Evolutionary conservation across 164 flowering plant genomes (phyloP), one percentile per base, ranked within the genome.

Genomic region (Annona squamosa): DNA sequence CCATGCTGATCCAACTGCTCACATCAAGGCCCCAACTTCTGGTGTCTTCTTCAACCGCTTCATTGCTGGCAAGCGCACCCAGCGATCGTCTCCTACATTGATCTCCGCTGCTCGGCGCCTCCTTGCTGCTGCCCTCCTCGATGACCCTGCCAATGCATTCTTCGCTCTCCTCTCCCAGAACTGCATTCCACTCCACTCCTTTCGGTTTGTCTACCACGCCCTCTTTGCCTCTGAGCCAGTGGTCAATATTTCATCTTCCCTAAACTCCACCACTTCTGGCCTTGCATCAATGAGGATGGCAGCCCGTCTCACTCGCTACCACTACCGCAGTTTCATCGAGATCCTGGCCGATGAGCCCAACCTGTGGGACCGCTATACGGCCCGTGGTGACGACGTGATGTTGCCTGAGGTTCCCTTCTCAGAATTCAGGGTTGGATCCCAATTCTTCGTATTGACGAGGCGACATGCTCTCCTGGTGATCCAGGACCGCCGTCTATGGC

Each of bases 41-140:
- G 87, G 86, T 2, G 83, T 90, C 1, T 90, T 91, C 73, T 2
- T 43, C 1, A 79, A 76, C 71, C 81, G 87, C 0, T 80, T 91
- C 76, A 90, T 96, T 59, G 45, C 84, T 1, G 80, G 87, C 2
- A 90, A 87, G 76, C 78, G 82, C 13, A 96, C 99, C n/a, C 82
- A 78, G 48, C 88, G 99, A 4, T 89, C 89, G 4, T 88, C 99
- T 4, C 85, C 99, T 0, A 85, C 95, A 0, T 82, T 96, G 0
- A 90, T 96, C 71, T 87, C 98, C 56, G 99, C 99, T 62, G 86
- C 91, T 0, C 89, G 97, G 17, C 83, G 99, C 7, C 88, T 93
- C 48, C 83, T 96, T 47, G 98, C 99, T 17, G 83, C 89, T 42
- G 98, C 98, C 0, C 70, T 96, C 65, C 70, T 96, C 46, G 97